A percentile compares a stretch with the other conserved stretches of the same genome.
phyloP scores from a whole-genome alignment of 2,329 filamentous ascomycete genomes.

The Chalaropsis ovoidea region DNA sequence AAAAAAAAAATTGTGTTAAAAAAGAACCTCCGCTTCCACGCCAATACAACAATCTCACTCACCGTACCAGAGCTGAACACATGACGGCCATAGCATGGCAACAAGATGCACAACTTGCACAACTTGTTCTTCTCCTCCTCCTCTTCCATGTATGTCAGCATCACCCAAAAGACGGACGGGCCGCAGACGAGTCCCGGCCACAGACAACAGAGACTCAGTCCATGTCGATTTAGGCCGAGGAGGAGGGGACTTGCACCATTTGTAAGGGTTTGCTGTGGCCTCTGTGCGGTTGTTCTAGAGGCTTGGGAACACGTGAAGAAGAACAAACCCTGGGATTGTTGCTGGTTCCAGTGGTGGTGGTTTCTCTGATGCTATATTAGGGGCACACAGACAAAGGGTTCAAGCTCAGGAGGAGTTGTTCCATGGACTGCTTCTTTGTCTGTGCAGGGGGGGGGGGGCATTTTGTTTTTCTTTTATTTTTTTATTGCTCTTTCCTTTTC shows the following conservation, averaged over 20 bases:
- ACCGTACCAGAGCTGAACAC: background rate
- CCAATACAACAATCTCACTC: background rate
- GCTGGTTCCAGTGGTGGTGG: too few relatives aligned
- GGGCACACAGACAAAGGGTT: slow-evolving; percentile 14
- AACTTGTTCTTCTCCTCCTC: background rate
- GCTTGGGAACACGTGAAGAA: background rate
- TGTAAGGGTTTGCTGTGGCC: slow-evolving; percentile 13
- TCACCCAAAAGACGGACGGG: background rate
- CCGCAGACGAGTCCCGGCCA: background rate
- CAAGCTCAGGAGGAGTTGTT: slow-evolving; percentile 8
- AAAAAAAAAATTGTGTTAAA: too few relatives aligned
- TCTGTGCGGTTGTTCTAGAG: too few relatives aligned
- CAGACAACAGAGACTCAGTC: background rate
- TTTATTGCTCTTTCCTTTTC: background rate
- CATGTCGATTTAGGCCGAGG: background rate
- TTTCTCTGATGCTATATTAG: slow-evolving; percentile 13
- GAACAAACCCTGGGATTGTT: background rate
- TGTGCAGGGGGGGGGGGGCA: slow-evolving; percentile 6
- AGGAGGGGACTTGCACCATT: background rate
- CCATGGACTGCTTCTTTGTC: slow-evolving; percentile 14
- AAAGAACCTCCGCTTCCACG: background rate
- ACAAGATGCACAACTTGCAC: slow-evolving; percentile 1
- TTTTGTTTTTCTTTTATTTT: background rate
- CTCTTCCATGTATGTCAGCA: background rate
- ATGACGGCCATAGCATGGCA: background rate